These are phyloP conservation scores for Gypsophila paniculata DNA, from an alignment of 179 eudicot species.

Conservation along the genomic window DNA sequence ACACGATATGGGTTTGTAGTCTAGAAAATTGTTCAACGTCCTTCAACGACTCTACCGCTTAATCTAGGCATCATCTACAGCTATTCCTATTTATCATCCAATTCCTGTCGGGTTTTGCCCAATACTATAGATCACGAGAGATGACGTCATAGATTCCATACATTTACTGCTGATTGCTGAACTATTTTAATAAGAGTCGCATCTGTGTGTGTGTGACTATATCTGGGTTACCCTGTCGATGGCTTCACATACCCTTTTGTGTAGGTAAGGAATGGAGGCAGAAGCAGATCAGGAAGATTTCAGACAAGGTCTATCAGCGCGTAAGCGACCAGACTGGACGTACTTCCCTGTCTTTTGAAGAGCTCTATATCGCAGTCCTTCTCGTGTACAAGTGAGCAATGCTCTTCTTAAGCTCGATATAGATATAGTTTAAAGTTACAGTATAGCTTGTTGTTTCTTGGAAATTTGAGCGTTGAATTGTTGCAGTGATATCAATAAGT, in stretches of 20 bases:
- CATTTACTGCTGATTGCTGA: no score
- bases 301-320: conserved; percentile 58
- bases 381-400: conserved; percentile 72
- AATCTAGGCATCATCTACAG: no score
- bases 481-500: conserved; percentile 77
- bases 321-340: conserved; percentile 46
- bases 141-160: no score
- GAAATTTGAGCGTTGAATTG: background rate
- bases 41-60: no score
- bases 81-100: no score
- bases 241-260: background rate
- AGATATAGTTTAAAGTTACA: background rate
- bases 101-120: no score
- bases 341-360: conserved; percentile 64
- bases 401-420: background rate
- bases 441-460: background rate
- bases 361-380: conserved; percentile 73
- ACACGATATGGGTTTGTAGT: no score
- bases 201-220: background rate
- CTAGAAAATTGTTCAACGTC: no score
- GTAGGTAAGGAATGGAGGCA: conserved; percentile 82
- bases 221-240: background rate
- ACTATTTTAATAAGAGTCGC: background rate
- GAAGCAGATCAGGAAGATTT: conserved; percentile 58
- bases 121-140: no score